Base-by-base conservation (phyloP, 2,329 filamentous ascomycete genomes). In the Neofusicoccum umdonicola region DNA sequence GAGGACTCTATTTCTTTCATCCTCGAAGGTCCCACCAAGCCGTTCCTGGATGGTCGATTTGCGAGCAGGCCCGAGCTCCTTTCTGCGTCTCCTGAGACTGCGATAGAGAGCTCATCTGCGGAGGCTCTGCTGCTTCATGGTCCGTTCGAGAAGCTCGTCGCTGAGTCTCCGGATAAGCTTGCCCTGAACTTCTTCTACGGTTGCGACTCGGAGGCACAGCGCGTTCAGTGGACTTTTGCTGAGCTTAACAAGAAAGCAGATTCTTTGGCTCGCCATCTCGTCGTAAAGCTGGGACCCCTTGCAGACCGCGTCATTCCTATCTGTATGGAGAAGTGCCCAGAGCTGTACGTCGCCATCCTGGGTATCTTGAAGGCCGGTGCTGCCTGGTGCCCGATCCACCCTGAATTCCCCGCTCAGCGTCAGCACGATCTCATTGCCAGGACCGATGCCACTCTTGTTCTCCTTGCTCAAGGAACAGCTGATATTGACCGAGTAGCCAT, bases 311-410 rank as follows among this genome's bases (percentile, higher is more conserved):
- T 66, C 13, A 31, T 66, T 15, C 64, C 64, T 4, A 75, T 80
- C 13, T 79, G 77, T 41, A 79, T 80, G 68, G 72, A 78, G 22
- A 75, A 76, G 62, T 75, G 74, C 51, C 71, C 76, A 3, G 73
- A 75, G 9, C 41, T 73, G 15, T 79, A 79, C 17, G 71, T 80
- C 17, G 72, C 79, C n/a, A 77, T 81, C 27, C 68, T 81, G 6
- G 79, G 73, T 34, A 74, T 78, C 27, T 67, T 82, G 54, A 81
- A 81, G 65, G 74, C 78, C 34, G 80, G 80, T 1, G 76, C 70
- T 19, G 79, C 77, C 1, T 80, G 76, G 73, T 79, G 75, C 65
- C 77, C 78, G 0, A 76, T 80, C 34, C 78, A 80, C 66, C 71
- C 76, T 13, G 57, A 58, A 15, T 66, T 66, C 9, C 75, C 74